Evolutionary conservation across 2,329 filamentous ascomycete genomes (phyloP), one percentile per base, ranked within the genome.

Genomic region (Neofusicoccum cordaticola): DNA sequence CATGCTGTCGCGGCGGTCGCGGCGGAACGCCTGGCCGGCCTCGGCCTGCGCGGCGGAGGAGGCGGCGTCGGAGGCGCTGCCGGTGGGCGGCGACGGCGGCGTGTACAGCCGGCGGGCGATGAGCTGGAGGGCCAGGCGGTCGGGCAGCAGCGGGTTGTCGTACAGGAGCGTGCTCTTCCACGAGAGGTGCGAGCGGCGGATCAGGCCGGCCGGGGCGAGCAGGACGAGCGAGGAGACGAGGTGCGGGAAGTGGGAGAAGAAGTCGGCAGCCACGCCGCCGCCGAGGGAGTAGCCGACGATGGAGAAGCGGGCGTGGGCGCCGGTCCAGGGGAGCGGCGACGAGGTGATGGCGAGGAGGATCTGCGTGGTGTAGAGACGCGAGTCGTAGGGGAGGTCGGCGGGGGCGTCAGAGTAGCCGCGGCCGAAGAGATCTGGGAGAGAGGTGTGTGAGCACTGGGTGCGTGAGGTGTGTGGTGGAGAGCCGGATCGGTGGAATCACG

Each of bases 261-360:
- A 94, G 19, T 87, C 83, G 9, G 86, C 87, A 1, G 85, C 84
- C 45, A 96, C 84, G 13, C 89, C 90, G 41, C 92, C 92, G 51
- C 92, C 92, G 0, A 96, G 82, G 0, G 90, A 93, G 75, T 95
- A 96, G 1, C 92, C 92, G 3, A 93, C 78, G 5, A 96, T 78
- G 66, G 87, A 86, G 75, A 95, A 94, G 1, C 7, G 4, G 61
- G 81, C 82, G 31, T 37, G 27, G 48, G 65, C 62, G 2, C 86
- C 85, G 0, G 86, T 88, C 90, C 90, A 93, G 13, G 86, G 69
- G 2, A 94, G 78, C 0, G 86, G 82, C 1, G 90, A 93, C 1
- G 90, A 92, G 31, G 86, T 83, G 11, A 94, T 79, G 13, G 84
- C 90, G 34, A 91, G 83, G 45, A 92, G 82, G 42, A 60, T 47